Base-by-base conservation (phyloP, 345 rosid species). In the Eucalyptus victrix region DNA sequence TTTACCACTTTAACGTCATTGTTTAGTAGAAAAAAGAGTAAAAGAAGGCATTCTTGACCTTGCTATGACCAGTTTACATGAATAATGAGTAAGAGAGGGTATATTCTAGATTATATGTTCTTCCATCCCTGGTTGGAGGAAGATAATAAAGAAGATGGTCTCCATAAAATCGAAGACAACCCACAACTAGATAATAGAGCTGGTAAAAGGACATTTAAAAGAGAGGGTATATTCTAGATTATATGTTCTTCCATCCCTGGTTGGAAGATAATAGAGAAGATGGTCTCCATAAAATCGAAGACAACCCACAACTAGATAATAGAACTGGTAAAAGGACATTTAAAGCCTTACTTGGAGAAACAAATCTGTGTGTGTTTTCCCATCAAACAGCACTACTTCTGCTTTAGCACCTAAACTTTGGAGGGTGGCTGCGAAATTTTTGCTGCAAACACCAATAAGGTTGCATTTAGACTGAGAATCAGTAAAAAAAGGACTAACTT, bases 351-450 rank as follows among this genome's bases (percentile, higher is more conserved):
- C 99, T 94, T 97, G 99, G 89, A 98, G 95, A 91, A 98, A 98
- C 89, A 98, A 91, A 91, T 98, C 99, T 4, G 99, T 98, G 89
- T 97, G 99, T 87, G 97, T 92, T 91, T 98, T 98, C 89, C 98
- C 99, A 42, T 95, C 87, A 76, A 95, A 96, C 86, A 97, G 86
- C 80, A 96, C 91, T 42, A 95, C 45, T 49, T 95, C 96, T 14
- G 95, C 95, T 86, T 93, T 90, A 81, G 93, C 98, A 76, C 97
- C 98, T 45, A 87, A 94, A 53, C 76, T 93, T 91, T 86, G 93
- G 86, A 98, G 97, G 91, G 97, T 91, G 30, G 94, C 94, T 28
- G 65, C 93, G 89, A 97, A 95, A 87, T 87, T 91, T 91, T 92
- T 93, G 89, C 99, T 98, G 95, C 92, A 93, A 45, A 91, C 45